These are phyloP conservation scores for Polyporus tsugae DNA, from an alignment of 1,284 basidiomycete species.

Conservation along the genomic window DNA sequence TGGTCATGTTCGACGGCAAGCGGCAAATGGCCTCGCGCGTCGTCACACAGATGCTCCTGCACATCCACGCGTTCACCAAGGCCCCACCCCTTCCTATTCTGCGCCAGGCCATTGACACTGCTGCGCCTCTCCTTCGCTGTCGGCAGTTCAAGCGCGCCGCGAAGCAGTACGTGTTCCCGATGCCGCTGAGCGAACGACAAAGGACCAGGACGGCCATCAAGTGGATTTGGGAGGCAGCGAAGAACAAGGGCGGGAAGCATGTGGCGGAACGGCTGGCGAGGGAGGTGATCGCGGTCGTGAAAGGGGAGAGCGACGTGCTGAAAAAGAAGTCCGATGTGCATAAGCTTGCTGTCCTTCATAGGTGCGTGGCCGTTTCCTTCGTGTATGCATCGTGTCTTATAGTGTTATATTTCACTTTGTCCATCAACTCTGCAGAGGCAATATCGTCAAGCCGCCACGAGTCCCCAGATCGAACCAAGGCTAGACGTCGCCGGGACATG, in stretches of 20 bases:
- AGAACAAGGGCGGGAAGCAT: slow-evolving; percentile 59
- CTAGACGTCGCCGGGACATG: background rate
- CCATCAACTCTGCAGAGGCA: background rate
- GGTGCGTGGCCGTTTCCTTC: background rate
- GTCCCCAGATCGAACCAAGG: background rate
- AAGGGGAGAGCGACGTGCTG: slow-evolving; percentile 47
- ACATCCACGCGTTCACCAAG: slow-evolving; percentile 79
- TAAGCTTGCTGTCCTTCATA: slow-evolving; percentile 2
- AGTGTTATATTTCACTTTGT: background rate
- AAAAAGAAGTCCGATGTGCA: slow-evolving; percentile 39
- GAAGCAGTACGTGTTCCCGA: slow-evolving; percentile 71
- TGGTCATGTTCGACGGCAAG: slow-evolving; percentile 73
- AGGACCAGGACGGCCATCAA: slow-evolving; percentile 70
- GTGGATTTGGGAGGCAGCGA: slow-evolving; percentile 71
- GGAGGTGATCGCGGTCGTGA: slow-evolving; percentile 75
- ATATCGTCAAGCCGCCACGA: background rate
- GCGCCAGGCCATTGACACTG: slow-evolving; percentile 69
- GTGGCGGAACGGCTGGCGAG: slow-evolving; percentile 76
- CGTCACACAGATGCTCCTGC: slow-evolving; percentile 68
- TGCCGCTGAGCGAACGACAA: slow-evolving; percentile 82
- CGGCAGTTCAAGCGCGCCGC: slow-evolving; percentile 61
- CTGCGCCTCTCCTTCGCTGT: slow-evolving; percentile 72
- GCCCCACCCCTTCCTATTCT: slow-evolving; percentile 81
- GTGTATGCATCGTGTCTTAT: background rate
- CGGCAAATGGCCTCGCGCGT: slow-evolving; percentile 69